Base-by-base conservation (phyloP, 2,329 filamentous ascomycete species). In the Ophiosphaerella narmari region DNA sequence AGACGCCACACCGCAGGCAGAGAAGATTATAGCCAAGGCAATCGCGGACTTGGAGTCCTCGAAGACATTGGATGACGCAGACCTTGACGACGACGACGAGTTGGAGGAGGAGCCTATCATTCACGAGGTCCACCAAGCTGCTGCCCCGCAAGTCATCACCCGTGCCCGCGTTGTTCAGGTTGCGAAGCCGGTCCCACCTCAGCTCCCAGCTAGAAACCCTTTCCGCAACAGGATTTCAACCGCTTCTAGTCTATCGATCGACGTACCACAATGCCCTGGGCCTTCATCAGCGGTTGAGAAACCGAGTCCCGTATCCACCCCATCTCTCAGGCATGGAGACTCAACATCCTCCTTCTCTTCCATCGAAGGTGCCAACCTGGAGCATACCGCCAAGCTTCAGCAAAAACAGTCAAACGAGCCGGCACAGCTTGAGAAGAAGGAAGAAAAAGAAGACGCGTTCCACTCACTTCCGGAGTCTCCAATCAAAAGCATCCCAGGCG, bases 91-190 rank as follows among this genome's bases (percentile, higher is more conserved):
- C 1, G 63, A 72, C 12, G 63, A 72, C 12, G 72, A 73, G 12
- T 75, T 78, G 5, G 75, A 77, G 23, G 80, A 89, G 57, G 86
- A 88, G 62, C 82, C 86, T 2, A 78, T 90, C 31, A 82, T 91
- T 26, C 88, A 86, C 52, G 86, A 90, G 62, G 82, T 90, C 6
- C 82, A 85, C 44, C 82, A 84, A 35, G 79, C 83, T 37, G 77
- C 85, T 40, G 81, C 83, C 2, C 85, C 88, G 1, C 84, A 88
- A 46, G 81, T 85, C 47, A 85, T 91, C 48, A 87, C 85, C 34
- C 88, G 89, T 66, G 90, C 91, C 21, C 87, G 88, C 43, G 78
- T 97, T 43, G 90, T 97, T 24, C 91, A 85, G 39, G 96, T 97
- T 50, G 86, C 89, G 11, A 95, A 93, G 75, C 83, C 91, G 32